A percentile compares a stretch with the other conserved stretches of the same genome.
Evolutionary conservation across 2,329 filamentous ascomycete genomes (phyloP).

Genomic region (Penicillium sp.): DNA sequence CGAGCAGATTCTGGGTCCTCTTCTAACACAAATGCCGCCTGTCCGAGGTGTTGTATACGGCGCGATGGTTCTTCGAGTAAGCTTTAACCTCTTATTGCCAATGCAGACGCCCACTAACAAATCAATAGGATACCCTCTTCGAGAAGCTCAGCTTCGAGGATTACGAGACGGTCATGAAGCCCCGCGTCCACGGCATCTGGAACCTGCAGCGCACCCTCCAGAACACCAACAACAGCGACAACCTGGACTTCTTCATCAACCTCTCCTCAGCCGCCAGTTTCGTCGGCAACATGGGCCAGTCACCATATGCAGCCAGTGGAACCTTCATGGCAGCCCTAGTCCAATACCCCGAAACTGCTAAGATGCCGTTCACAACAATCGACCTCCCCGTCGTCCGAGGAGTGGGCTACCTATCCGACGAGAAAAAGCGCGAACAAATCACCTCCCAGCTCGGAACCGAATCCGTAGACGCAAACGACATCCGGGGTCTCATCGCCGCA

Average conservation of each 20-base stretch:
- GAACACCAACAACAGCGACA: constrained; percentile 2
- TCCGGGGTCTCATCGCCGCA: constrained; percentile 21
- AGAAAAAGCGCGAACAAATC: constrained; percentile 19
- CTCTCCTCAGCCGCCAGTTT: constrained; percentile 27
- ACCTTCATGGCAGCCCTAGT: constrained; percentile 24
- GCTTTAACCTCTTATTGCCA: background rate
- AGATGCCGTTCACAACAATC: constrained; percentile 44
- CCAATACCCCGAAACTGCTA: constrained; percentile 46
- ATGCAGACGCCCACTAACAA: constrained; percentile 3
- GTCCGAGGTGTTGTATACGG: constrained; percentile 45
- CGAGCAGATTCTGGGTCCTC: constrained; percentile 14
- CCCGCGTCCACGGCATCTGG: constrained; percentile 28
- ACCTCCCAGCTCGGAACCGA: constrained; percentile 17
- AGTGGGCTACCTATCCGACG: constrained; percentile 22
- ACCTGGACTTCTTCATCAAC: constrained; percentile 27
- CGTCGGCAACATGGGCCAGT: constrained; percentile 49
- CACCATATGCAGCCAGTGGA: constrained; percentile 53
- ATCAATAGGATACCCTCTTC: constrained; percentile 20
- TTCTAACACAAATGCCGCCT: constrained; percentile 31
- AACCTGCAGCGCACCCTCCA: constrained; percentile 28
- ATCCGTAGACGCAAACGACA: constrained; percentile 19
- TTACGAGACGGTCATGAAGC: constrained; percentile 21
- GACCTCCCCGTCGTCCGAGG: constrained; percentile 36
- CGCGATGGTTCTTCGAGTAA: constrained; percentile 44
- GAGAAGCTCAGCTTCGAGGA: constrained; percentile 29